Evolutionary conservation across 768 basidiomycete genomes (phyloP), one percentile per base, ranked within the genome.

Genomic region (Auriculariales sp.): DNA sequence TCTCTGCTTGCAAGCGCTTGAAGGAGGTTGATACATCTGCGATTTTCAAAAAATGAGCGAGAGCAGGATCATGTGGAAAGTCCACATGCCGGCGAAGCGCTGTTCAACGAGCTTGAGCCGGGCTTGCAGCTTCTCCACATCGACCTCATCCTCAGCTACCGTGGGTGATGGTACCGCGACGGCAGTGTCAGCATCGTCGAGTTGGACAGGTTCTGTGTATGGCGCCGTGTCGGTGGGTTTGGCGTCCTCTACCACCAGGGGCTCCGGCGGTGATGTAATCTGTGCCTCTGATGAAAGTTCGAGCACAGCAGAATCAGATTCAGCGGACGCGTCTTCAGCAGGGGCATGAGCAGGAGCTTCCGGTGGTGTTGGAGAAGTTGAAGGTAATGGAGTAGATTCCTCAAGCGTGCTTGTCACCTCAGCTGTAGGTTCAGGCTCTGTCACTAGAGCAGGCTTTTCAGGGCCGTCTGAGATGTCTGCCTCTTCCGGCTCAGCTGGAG

Each of bases 11-110:
- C 30, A 91, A 66, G 54, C 74, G 71, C 61, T 83, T 81, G 68
- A 83, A 86, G 10, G 87, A 86, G 3, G 69, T 74, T 9, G 86
- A 84, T 2, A 90, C 75, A 59, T 88, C 88, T 90, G 46, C 29
- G 2, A 11, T 17, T 22, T 4, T 7, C 34, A 28, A 30, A 12
- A n/a, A 31, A 28, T 3, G 28, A 29, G 46, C 19, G 11, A 47
- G 42, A 28, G 46, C 51, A 15, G 48, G 28, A n/a, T 44, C 24
- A 29, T 50, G 15, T 4, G 46, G 52, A 4, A 17, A 31, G 42
- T 22, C 33, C 3, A 49, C 62, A 53, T 60, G 82, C 87, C 85
- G 53, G 78, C 56, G 58, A 90, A 88, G n/a, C 81, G 72, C 60
- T 85, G 78, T 56, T 90, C 85, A 2, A 88, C 73, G 31, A 81